Evolutionary conservation across 2,329 filamentous ascomycete species (phyloP), one percentile per base, ranked within the genome.

Genomic region (Pseudonectria foliicola): DNA sequence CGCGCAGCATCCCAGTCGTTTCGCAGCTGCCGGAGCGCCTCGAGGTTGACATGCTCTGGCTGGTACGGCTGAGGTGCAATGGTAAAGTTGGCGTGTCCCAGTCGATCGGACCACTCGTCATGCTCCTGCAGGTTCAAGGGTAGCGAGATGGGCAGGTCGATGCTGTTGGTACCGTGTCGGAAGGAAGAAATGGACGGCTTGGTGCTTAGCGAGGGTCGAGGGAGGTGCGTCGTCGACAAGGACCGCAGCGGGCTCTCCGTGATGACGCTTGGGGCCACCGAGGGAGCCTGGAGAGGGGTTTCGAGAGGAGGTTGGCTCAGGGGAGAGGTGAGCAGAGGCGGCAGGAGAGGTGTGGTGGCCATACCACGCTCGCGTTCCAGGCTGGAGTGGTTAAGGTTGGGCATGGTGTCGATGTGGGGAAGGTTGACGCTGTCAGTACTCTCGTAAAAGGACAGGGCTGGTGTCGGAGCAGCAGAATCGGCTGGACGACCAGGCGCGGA

Each of bases 21-120:
- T 33, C 83, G 78, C 33, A 95, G 70, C 52, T 78, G 73, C 24
- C 73, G 73, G 16, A 77, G 60, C 1, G 67, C 57, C 4, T 74
- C 69, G 8, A 80, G 54, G 45, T 82, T 77, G 43, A 76, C 75
- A 3, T 55, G 55, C 12, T 78, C 71, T 0, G 86, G 82, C 7
- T 75, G 61, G 53, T 95, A 95, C 0, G 89, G 90, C 55, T 81
- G 76, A 0, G 89, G 89, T 14, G 76, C 66, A 48, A 96, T 93
- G 50, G 77, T 89, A 58, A 93, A 95, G 64, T 96, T 95, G 45
- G 89, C 89, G 56, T 96, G 89, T 18, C 90, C 90, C 11, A 96
- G 75, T 37, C 78, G 79, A 53, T 82, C 77, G 1, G 85, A 82
- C 90, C 90, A 95, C 46, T 82, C 78, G 55, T 94, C 87, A 32